A percentile compares a stretch with the other conserved stretches of the same genome.
phyloP scores from a whole-genome alignment of 352 stramenopile genomes.

The Pythium plurisporium region DNA sequence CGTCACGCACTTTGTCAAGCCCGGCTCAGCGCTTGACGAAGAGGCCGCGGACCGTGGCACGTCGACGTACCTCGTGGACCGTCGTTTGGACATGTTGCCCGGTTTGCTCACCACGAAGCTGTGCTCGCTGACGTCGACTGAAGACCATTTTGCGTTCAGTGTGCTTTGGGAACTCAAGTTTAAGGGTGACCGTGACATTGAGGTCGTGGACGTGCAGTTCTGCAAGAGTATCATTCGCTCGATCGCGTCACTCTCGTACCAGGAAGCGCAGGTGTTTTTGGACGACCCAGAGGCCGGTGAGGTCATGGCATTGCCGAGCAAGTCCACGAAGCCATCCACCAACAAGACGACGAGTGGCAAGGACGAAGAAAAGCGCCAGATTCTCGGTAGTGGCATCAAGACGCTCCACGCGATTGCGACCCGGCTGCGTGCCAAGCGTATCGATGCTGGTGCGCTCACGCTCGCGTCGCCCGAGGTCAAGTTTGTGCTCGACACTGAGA shows the following conservation, averaged over 20 bases:
- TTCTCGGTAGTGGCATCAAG: constrained; percentile 85
- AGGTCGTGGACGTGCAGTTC: constrained; percentile 95
- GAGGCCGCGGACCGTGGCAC: constrained; percentile 91
- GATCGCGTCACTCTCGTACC: constrained; percentile 95
- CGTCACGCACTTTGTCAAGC: constrained; percentile 97
- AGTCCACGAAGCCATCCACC: constrained; percentile 2
- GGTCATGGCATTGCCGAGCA: constrained; percentile 30
- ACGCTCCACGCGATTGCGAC: constrained; percentile 89
- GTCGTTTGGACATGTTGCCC: constrained; percentile 98
- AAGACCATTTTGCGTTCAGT: constrained; percentile 84
- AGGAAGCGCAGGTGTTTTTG: constrained; percentile 95
- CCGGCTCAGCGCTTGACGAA: constrained; percentile 92
- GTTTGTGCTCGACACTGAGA: constrained; percentile 99
- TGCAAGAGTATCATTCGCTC: constrained; percentile 98
- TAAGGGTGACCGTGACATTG: constrained; percentile 57
- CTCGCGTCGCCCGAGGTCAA: constrained; percentile 94
- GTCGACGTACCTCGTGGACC: constrained; percentile 98
- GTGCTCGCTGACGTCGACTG: constrained; percentile 89
- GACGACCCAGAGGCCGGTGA: constrained; percentile 74
- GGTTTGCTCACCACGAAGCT: constrained; percentile 96
- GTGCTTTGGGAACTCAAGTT: constrained; percentile 74
- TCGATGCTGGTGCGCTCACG: constrained; percentile 95
- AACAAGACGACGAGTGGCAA: constrained; percentile 17
- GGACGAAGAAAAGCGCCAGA: constrained; percentile 38
- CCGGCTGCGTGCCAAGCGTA: constrained; percentile 90